phyloP scores from a whole-genome alignment of 2,329 filamentous ascomycete species.

The Talaromyces pinophilus region DNA sequence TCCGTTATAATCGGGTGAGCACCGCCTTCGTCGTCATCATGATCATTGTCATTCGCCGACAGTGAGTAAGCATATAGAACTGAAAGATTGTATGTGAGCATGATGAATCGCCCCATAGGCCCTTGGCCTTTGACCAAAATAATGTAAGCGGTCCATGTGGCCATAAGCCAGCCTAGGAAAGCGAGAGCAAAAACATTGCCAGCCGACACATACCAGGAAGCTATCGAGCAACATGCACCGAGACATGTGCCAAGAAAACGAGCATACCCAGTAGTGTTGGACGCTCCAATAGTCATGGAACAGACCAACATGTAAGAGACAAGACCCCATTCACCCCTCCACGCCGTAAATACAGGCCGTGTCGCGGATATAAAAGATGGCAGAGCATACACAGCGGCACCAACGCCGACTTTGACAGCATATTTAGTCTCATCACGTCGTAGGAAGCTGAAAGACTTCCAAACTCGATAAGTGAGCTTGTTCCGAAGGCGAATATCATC shows the following conservation, averaged over 20 bases:
- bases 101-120: constrained; percentile 87
- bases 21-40: constrained; percentile 84
- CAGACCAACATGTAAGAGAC: constrained; percentile 98
- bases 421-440: constrained; percentile 70
- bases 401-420: constrained; percentile 89
- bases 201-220: constrained; percentile 74
- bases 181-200: constrained; percentile 76
- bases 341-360: constrained; percentile 76
- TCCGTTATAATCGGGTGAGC: constrained; percentile 79
- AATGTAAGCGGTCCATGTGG: constrained; percentile 83
- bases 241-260: constrained; percentile 84
- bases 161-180: constrained; percentile 77
- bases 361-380: constrained; percentile 81
- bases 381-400: constrained; percentile 83
- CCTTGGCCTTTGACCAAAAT: constrained; percentile 82
- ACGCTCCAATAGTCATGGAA: constrained; percentile 94
- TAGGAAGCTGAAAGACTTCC: constrained; percentile 58
- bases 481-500: constrained; percentile 27
- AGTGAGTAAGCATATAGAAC: constrained; percentile 93
- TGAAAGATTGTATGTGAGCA: constrained; percentile 94
- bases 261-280: constrained; percentile 86
- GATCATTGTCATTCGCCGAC: constrained; percentile 73
- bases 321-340: constrained; percentile 95
- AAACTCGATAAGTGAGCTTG: constrained; percentile 52
- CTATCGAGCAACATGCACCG: constrained; percentile 72